Percentiles rank a stretch among this genome's conserved stretches.
phyloP scores from a whole-genome alignment of 768 basidiomycete species.

The Kondoa malvinella region DNA sequence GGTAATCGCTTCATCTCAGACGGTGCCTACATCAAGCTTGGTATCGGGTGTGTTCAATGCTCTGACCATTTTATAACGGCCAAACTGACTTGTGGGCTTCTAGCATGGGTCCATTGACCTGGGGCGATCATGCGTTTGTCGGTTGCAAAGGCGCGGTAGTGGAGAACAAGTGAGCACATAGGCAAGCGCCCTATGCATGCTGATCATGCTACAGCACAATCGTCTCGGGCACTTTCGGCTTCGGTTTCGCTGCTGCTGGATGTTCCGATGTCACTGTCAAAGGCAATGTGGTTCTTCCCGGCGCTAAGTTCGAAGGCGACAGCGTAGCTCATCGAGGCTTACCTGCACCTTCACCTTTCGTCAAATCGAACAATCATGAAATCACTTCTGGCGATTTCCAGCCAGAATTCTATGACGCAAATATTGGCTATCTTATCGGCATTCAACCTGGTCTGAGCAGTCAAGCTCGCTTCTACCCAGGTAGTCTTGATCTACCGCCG shows the following conservation, averaged over 20 bases:
- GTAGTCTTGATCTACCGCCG: neutral
- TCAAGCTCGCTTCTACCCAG: slow-evolving; percentile 21
- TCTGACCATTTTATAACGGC: neutral
- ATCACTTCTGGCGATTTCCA: slow-evolving; percentile 21
- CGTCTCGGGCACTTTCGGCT: slow-evolving; percentile 35
- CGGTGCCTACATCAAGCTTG: slow-evolving; percentile 33
- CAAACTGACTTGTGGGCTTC: neutral
- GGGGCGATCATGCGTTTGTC: slow-evolving; percentile 33
- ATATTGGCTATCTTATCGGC: slow-evolving; percentile 26
- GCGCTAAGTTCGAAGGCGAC: slow-evolving; percentile 21
- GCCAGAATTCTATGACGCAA: slow-evolving; percentile 24
- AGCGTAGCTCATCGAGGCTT: slow-evolving; percentile 17
- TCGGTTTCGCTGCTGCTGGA: slow-evolving; percentile 34
- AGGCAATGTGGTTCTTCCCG: slow-evolving; percentile 29
- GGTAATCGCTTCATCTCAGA: slow-evolving; percentile 31
- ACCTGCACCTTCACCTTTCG: slow-evolving; percentile 24
- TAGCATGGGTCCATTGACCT: slow-evolving; percentile 33
- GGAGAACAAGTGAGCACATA: slow-evolving; percentile 26
- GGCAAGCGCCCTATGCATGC: neutral
- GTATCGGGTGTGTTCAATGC: slow-evolving; percentile 27
- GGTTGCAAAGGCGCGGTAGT: slow-evolving; percentile 32
- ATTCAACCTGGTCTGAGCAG: slow-evolving; percentile 23
- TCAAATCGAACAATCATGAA: slow-evolving; percentile 17
- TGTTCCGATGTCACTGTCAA: slow-evolving; percentile 31
- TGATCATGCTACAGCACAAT: slow-evolving; percentile 20